Evolutionary conservation across 2,329 filamentous ascomycete species (phyloP), one percentile per base, ranked within the genome.

Genomic region (Ophiocordyceps australis): DNA sequence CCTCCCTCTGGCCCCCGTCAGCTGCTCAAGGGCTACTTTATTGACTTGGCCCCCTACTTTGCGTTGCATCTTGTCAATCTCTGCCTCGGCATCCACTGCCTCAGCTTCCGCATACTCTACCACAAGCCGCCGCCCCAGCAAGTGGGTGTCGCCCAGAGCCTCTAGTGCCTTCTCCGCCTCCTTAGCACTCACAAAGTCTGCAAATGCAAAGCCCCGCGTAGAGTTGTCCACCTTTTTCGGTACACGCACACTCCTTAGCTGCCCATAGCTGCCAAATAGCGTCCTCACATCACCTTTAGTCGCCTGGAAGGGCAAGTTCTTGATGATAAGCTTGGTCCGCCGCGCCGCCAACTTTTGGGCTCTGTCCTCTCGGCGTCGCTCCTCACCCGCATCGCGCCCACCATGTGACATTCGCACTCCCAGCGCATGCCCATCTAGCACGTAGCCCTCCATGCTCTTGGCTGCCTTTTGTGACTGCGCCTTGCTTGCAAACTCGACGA

Each of bases 291-390:
- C 89, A 50, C 91, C 89, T 59, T 93, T 94, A 28, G 74, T 77
- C 25, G 80, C 77, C 57, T 95, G 82, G 57, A 98, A 98, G 13
- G 89, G 86, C 51, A 98, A 57, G 58, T 98, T 98, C 62, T 95
- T 98, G 59, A 98, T 77, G 52, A 95, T 75, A 44, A 98, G 77
- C 64, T 95, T 95, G 24, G 85, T 94, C 37, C 72, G 68, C 45
- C 74, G 70, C 11, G 66, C 67, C 14, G 79, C 73, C 26, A 68
- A 55, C 51, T 86, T 91, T 62, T 83, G 91, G 26, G 76, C 73
- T 35, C 67, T 71, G 43, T 95, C 83, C 37, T 86, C 76, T 37
- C 75, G 76, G 35, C 77, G 72, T 36, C 79, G 70, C 52, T 92
- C 80, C 46, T 92, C 82, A 3, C 80, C 85, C 12, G 82, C 82